Base-by-base conservation (phyloP, 768 basidiomycete genomes). In the Asterophora parasitica region DNA sequence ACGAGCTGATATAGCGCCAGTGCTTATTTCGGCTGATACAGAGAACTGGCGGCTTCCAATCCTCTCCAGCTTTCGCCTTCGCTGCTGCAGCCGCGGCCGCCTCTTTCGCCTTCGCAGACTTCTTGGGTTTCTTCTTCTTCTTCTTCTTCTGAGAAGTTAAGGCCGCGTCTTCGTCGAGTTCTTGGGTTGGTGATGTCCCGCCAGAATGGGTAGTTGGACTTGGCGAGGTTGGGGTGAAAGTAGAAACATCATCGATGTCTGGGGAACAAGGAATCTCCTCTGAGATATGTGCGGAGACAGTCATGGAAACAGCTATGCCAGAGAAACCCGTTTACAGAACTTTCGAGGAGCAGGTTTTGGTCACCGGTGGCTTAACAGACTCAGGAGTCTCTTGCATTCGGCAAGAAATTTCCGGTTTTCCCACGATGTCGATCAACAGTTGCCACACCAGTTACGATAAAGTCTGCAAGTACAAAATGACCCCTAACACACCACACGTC, bases 11-110 rank as follows among this genome's bases (percentile, higher is more conserved):
- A 59, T 92, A 92, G 23, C 83, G 81, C 92, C 91, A 92, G 59
- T 94, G 92, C 65, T 94, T 94, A 71, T 93, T 92, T 55, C 92
- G 79, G 68, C 86, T 89, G 58, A 94, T 93, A 63, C 86, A 88
- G 3, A 93, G 76, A 30, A 86, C 80, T 0, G 83, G 75, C 12
- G 80, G 80, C 37, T 78, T 77, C 30, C 69, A 69, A 23, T 77
- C 76, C 23, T 72, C 69, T 37, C 59, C 61, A 28, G 63, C 46
- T 49, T 65, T 71, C 13, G 58, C 54, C 43, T 61, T 62, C 39
- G 42, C 50, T 23, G 60, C 54, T 7, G 42, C 44, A 15, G 65
- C 52, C 40, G 30, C 30, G 30, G 63, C 61, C 27, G 60, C 58
- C 32, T 76, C 71, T 54, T 77, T 77, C 19, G 63, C 63, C 45